phyloP scores from a whole-genome alignment of 768 basidiomycete species.

The Agaricus subrufescens region DNA sequence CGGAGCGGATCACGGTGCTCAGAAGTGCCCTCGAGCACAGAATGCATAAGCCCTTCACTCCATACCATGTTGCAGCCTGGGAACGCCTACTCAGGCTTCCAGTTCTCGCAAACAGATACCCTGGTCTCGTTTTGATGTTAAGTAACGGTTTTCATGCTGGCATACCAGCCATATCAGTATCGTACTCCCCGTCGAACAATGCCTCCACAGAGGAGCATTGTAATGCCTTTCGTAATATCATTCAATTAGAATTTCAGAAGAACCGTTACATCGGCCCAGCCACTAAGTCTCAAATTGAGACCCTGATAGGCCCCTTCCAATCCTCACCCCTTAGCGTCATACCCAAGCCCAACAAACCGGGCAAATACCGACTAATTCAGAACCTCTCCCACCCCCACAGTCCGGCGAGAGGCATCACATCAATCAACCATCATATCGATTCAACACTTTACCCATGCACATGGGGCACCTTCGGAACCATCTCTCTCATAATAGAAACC shows the following conservation, averaged over 20 bases:
- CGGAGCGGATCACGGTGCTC: conserved; percentile 30
- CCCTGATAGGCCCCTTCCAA: conserved; percentile 32
- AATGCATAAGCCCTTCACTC: conserved; percentile 21
- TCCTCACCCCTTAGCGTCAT: conserved; percentile 30
- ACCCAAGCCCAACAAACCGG: conserved; percentile 27
- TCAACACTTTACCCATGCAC: conserved; percentile 32
- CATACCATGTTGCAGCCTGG: conserved; percentile 29
- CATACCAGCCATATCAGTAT: conserved; percentile 24
- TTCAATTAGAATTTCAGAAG: conserved; percentile 17
- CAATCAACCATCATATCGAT: conserved; percentile 29
- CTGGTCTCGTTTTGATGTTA: conserved; percentile 18
- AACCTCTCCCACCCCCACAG: conserved; percentile 28
- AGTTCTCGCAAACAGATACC: conserved; percentile 20
- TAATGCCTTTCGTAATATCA: conserved; percentile 13
- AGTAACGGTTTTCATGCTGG: conserved; percentile 27
- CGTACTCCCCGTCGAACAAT: conserved; percentile 27
- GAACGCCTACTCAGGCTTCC: conserved; percentile 11
- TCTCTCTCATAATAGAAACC: conserved; percentile 23
- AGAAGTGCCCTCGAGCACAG: conserved; percentile 31
- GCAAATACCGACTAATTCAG: conserved; percentile 29
- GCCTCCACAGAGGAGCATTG: conserved; percentile 12
- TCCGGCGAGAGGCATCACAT: conserved; percentile 10
- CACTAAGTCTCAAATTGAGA: background rate
- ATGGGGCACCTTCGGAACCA: conserved; percentile 36
- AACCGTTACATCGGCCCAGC: conserved; percentile 29